A percentile compares a stretch with the other conserved stretches of the same genome.
phyloP scores from a whole-genome alignment of 805 yeast genomes.

The Nakazawaea siamensis region DNA sequence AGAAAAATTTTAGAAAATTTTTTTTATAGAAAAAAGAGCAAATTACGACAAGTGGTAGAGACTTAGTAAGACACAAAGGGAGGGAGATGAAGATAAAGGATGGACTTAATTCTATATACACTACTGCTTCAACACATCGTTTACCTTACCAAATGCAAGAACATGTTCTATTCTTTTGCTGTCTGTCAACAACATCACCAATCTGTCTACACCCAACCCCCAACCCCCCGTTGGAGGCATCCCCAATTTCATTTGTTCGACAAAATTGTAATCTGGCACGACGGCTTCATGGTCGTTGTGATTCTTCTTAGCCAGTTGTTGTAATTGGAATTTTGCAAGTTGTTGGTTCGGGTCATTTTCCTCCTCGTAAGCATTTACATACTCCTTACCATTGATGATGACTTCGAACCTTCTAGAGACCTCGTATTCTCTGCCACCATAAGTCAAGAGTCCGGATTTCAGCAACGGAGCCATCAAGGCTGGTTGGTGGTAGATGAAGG shows the following conservation, averaged over 20 bases:
- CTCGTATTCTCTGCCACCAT: slow-evolving; percentile 26
- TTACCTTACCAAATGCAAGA: slow-evolving; percentile 63
- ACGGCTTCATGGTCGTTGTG: slow-evolving; percentile 54
- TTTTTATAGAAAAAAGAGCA: not conserved
- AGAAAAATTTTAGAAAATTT: not conserved
- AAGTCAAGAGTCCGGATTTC: slow-evolving; percentile 39
- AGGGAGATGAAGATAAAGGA: no score
- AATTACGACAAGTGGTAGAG: not conserved
- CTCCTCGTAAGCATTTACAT: slow-evolving; percentile 91
- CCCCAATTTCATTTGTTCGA: slow-evolving; percentile 81
- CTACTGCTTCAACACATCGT: slow-evolving; percentile 60
- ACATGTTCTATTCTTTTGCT: slow-evolving; percentile 66
- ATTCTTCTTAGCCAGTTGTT: slow-evolving; percentile 38
- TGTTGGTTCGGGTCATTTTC: slow-evolving; percentile 85
- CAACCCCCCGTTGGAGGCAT: slow-evolving; percentile 98
- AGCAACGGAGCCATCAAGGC: slow-evolving; percentile 81
- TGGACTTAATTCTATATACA: slow-evolving; percentile 6
- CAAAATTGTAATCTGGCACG: slow-evolving; percentile 64
- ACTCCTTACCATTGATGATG: slow-evolving; percentile 73
- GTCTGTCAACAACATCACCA: slow-evolving; percentile 70
- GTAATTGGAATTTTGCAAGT: slow-evolving; percentile 49
- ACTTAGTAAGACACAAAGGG: no score
- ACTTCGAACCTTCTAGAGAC: slow-evolving; percentile 75
- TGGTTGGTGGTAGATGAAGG: slow-evolving; percentile 79
- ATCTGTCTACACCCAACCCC: slow-evolving; percentile 90